Base-by-base conservation (phyloP, 2,329 filamentous ascomycete species). In the Botrytis deweyae region DNA sequence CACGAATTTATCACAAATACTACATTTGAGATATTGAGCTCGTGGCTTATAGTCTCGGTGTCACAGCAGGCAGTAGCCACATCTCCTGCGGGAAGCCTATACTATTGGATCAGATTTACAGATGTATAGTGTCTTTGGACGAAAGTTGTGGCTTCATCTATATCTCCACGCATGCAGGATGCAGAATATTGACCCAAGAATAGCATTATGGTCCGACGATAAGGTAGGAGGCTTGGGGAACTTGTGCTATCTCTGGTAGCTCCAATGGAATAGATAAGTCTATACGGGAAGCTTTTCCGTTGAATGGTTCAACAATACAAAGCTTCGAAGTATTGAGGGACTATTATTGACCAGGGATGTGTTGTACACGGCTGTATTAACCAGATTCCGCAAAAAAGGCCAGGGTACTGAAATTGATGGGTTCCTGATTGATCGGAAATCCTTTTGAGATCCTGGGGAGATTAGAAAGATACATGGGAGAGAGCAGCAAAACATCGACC, bases 171-270 rank as follows among this genome's bases (percentile, higher is more conserved):
- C 29, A 67, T 68, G 49, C 38, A 59, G 33, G 25, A 46, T 58
- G 46, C 42, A 49, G 64, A 68, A 49, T 61, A 72, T 72, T 68
- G 49, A n/a, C 40, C 46, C 46, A 72, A 72, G 52, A 72, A 72
- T 72, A 72, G 70, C 10, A 68, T 49, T 58, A 61, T 38, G 46
- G 40, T 59, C 18, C 22, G 8, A 68, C 40, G 52, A 72, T 72
- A 67, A 68, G 62, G 38, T 38, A n/a, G 49, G 36, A 36, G 62
- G 36, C 36, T 55, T 67, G n/a, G n/a, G 25, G 36, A 68, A 58
- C 25, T 16, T 55, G 65, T 67, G 2, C 22, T 40, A 40, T 68
- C 65, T 55, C 16, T 58, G 36, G 49, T 18, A 40, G 16, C 42
- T 58, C 7, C 49, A n/a, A 58, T 58, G 40, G 36, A 36, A 42